Evolutionary conservation across 1,139 yeast species (phyloP).

Genomic region (Debaryomycetaceae sp.): DNA sequence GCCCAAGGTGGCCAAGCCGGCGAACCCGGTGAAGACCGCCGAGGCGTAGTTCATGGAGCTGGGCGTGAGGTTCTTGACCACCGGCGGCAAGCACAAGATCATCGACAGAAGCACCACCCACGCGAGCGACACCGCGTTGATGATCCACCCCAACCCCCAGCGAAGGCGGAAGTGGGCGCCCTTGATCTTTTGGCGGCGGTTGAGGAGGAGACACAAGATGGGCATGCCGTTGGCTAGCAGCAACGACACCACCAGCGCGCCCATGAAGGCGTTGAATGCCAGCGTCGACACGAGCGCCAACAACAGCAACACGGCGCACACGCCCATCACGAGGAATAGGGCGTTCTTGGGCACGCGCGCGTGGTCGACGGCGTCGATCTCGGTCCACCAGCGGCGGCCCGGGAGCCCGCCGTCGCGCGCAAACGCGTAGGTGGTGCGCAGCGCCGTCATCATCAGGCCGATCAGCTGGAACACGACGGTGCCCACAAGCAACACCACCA

Average conservation of each 20-base stretch:
- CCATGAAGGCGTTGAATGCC: slow-evolving; percentile 82
- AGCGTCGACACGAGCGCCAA: slow-evolving; percentile 66
- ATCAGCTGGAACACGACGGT: slow-evolving; percentile 74
- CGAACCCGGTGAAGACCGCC: slow-evolving; percentile 51
- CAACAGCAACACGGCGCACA: slow-evolving; percentile 57
- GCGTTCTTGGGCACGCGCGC: slow-evolving; percentile 69
- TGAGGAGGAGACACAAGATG: slow-evolving; percentile 55
- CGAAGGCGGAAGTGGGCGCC: slow-evolving; percentile 71
- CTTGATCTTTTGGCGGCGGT: slow-evolving; percentile 57
- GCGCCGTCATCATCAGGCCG: slow-evolving; percentile 79
- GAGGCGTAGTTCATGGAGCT: slow-evolving; percentile 72
- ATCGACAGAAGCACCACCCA: slow-evolving; percentile 62
- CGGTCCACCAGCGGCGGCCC: slow-evolving; percentile 57
- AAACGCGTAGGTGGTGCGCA: slow-evolving; percentile 81
- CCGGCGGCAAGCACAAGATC: slow-evolving; percentile 71
- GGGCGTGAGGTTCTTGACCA: slow-evolving; percentile 54
- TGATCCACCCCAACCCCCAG: slow-evolving; percentile 52
- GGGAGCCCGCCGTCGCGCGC: slow-evolving; percentile 90
- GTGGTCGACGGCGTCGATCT: slow-evolving; percentile 57
- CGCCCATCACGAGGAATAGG: slow-evolving; percentile 60
- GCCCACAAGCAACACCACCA: slow-evolving; percentile 63
- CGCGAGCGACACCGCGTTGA: slow-evolving; percentile 54
- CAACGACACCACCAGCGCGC: slow-evolving; percentile 77
- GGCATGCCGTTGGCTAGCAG: slow-evolving; percentile 80
- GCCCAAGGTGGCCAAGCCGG: slow-evolving; percentile 44